A percentile compares a stretch with the other conserved stretches of the same genome.
phyloP scores from a whole-genome alignment of 2,329 filamentous ascomycete species.

The Neodidymelliopsis sp. region DNA sequence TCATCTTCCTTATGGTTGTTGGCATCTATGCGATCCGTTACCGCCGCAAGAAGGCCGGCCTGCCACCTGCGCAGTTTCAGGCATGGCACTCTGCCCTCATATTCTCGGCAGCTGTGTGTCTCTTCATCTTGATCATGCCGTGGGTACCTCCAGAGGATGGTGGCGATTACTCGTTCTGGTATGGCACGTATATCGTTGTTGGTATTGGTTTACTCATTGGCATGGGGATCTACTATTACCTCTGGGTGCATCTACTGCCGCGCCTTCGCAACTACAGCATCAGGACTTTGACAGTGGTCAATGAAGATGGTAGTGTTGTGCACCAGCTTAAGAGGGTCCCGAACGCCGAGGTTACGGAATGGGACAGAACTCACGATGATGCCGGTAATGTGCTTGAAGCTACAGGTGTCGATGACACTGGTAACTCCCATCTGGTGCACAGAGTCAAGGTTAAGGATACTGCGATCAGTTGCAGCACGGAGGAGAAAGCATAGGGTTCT shows the following conservation, averaged over 20 bases:
- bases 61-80: constrained; percentile 31
- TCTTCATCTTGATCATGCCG: constrained; percentile 68
- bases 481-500: constrained; percentile 4
- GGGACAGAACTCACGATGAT: constrained; percentile 42
- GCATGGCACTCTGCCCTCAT: constrained; percentile 37
- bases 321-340: constrained; percentile 35
- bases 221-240: constrained; percentile 34
- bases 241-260: constrained; percentile 41
- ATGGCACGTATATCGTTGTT: constrained; percentile 71
- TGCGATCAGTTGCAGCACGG: background rate
- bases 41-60: constrained; percentile 34
- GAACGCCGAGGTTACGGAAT: constrained; percentile 35
- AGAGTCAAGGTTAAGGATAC: constrained; percentile 22
- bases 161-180: constrained; percentile 75
- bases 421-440: constrained; percentile 19
- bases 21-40: constrained; percentile 38
- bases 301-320: constrained; percentile 38
- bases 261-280: constrained; percentile 32
- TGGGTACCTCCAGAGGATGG: constrained; percentile 71
- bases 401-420: constrained; percentile 6
- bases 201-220: constrained; percentile 59
- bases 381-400: constrained; percentile 32
- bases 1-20: constrained; percentile 35
- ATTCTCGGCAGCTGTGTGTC: constrained; percentile 32
- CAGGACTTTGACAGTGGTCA: constrained; percentile 36